Conservation (phyloP, 1,284 basidiomycete species). For the Caloboletus firmus region DNA sequence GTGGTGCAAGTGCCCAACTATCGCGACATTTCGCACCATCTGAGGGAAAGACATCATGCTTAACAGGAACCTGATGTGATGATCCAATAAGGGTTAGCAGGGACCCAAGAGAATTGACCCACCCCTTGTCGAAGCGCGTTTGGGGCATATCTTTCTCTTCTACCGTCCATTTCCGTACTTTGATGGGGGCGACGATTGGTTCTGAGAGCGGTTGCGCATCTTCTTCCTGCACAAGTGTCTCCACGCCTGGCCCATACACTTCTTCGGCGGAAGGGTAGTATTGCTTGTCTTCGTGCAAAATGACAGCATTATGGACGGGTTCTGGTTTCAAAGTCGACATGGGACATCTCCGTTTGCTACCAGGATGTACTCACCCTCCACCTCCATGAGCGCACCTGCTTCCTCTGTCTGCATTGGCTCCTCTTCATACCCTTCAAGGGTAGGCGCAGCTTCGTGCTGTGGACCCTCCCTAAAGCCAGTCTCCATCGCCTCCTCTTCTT, state of each 20-base stretch:
- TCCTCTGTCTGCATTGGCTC: constrained; percentile 56
- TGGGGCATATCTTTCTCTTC: constrained; percentile 93
- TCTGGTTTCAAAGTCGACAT: constrained; percentile 41
- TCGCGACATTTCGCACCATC: constrained; percentile 93
- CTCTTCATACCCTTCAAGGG: constrained; percentile 78
- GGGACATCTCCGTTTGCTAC: background rate
- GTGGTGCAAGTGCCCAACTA: constrained; percentile 95
- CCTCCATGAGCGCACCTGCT: constrained; percentile 72
- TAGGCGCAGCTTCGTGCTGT: constrained; percentile 40
- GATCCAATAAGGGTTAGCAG: constrained; percentile 13
- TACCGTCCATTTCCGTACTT: constrained; percentile 88
- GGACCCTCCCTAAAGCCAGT: constrained; percentile 44
- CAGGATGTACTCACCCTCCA: constrained; percentile 62
- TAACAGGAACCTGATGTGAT: constrained; percentile 73
- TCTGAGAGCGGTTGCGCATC: constrained; percentile 94
- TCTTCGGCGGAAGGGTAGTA: constrained; percentile 95
- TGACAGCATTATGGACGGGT: constrained; percentile 79
- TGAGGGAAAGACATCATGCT: constrained; percentile 92
- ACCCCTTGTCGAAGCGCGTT: constrained; percentile 94
- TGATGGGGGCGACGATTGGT: constrained; percentile 94
- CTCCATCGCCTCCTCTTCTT: constrained; percentile 62
- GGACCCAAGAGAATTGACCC: constrained; percentile 33
- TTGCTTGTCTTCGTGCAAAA: constrained; percentile 97
- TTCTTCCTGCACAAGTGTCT: constrained; percentile 97
- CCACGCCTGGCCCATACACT: constrained; percentile 92